Percentiles rank a stretch among this genome's conserved stretches.
These are phyloP conservation scores for Agaricus sinodeliciosus DNA, from an alignment of 768 basidiomycete species.

Conservation along the genomic window DNA sequence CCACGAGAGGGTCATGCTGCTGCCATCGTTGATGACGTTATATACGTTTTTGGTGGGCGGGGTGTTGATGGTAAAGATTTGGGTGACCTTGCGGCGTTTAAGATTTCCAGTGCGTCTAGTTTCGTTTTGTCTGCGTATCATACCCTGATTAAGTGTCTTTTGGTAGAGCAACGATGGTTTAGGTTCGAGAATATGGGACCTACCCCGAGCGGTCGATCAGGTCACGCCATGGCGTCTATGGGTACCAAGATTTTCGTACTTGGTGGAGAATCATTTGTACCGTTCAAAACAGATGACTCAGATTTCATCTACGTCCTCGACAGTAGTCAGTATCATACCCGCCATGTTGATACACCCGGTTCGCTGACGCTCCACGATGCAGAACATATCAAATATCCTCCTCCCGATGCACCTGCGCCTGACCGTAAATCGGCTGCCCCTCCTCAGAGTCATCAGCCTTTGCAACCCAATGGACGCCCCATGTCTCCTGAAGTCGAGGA, in stretches of 20 bases:
- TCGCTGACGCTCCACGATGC: conserved; percentile 10
- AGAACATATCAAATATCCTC: conserved; percentile 95
- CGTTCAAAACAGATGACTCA: conserved; percentile 71
- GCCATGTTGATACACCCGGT: background rate
- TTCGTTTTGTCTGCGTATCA: background rate
- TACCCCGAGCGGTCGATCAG: conserved; percentile 84
- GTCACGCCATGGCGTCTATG: conserved; percentile 96
- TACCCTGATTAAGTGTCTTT: conserved; percentile 7
- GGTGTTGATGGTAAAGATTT: conserved; percentile 97
- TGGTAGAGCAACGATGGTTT: conserved; percentile 92
- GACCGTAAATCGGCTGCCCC: conserved; percentile 67
- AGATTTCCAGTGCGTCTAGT: conserved; percentile 78
- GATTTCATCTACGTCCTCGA: conserved; percentile 86
- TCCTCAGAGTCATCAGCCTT: conserved; percentile 43
- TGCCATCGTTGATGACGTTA: conserved; percentile 92
- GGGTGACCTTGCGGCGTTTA: conserved; percentile 93
- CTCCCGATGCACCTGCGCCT: conserved; percentile 32
- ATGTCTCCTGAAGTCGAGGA: conserved; percentile 21
- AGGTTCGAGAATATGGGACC: conserved; percentile 99
- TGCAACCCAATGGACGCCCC: conserved; percentile 47
- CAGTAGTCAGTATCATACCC: conserved; percentile 61
- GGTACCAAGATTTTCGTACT: conserved; percentile 87
- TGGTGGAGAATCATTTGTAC: conserved; percentile 86
- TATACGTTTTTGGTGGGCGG: conserved; percentile 95
- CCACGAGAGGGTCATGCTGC: conserved; percentile 96